Base-by-base conservation (phyloP, 192 early-diverging fungal genomes). In the Phlyctochytrium bullatum region DNA sequence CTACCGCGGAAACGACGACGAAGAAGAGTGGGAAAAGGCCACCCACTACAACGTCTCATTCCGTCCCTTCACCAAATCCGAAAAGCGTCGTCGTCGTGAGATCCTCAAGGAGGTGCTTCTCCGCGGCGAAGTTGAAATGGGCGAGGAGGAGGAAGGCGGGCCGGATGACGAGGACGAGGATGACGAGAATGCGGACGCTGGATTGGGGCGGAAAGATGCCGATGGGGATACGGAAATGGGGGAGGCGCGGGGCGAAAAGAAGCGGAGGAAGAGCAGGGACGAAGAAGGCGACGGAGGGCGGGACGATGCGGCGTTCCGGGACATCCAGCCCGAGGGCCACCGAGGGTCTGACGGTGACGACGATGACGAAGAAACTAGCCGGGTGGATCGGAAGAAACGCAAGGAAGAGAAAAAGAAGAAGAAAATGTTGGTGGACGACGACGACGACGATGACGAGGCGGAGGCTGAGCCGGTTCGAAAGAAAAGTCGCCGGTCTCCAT, bases 1-100 rank as follows among this genome's bases (percentile, higher is more conserved):
- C 23, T 59, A 72, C 10, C 34, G 35, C 35, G n/a, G n/a, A 17
- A 20, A 71, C 16, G 52, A 34, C 14, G 70, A 57, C 25, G 64
- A 33, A 27, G 14, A 12, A 30, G 50, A 34, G 17, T 25, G 57
- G 51, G 23, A 28, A 16, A 50, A 51, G 35, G 47, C 47, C 50
- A 64, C 27, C n/a, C 14, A 36, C 61, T 36, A 33, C 31, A 17
- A n/a, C 28, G 27, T 36, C 47, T 33, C 14, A 23, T 64, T 16
- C 63, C 63, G 40, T 23, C 16, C 16, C 12, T 27, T 24, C 14
- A 52, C 14, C 63, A 64, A 36, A 53, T 6, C 28, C 59, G 33
- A 14, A 40, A 62, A 24, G 28, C 12, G 0, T 47, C 60, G 20
- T 3, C 16, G 12, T 34, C 60, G 20, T 14, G 34, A 4, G 66